Evolutionary conservation across 148 eudicot genomes (phyloP), one percentile per base, ranked within the genome.

Genomic region (Vaccinium corymbosum): DNA sequence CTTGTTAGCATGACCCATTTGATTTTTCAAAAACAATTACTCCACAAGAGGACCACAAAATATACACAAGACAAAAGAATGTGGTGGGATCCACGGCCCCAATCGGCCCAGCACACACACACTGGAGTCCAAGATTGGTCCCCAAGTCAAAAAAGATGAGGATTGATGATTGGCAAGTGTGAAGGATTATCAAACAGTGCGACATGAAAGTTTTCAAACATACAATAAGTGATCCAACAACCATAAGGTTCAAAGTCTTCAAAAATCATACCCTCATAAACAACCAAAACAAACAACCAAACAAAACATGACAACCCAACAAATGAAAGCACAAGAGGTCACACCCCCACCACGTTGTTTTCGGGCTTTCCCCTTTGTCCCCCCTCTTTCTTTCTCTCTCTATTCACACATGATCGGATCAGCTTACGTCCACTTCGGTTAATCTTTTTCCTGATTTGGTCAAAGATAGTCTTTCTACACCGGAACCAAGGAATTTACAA

Each of bases 201-300:
- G 59, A 76, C 56, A 76, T 49, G 38, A 22, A 76, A 76, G 2
- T 49, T 50, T 76, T 76, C 48, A 76, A 76, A 50, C 78, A 22
- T 10, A n/a, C 32, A n/a, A 76, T 10, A 76, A 42, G 25, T 27
- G 79, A 76, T 25, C 80, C 59, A 50, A 32, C 80, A 49, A 50
- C 80, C 79, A 76, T 19, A 76, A 76, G 79, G 79, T 76, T 22
- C 79, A 76, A 76, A 76, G 76, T 12, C 79, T 42, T 32, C 50
- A 76, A 76, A 76, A 76, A 49, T 49, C 55, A 76, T 76, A 48
- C 55, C 56, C 80, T 12, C 57, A 50, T 19, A 25, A 11, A 76
- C 42, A 52, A 52, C 29, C 42, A 50, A 20, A 12, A 50, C 4
- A 27, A 68, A 4, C 16, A 20, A 49, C 9, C 32, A 49, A 25